Evolutionary conservation across 495 filamentous ascomycete species (phyloP).

Genomic region (Penicillium fimorum): DNA sequence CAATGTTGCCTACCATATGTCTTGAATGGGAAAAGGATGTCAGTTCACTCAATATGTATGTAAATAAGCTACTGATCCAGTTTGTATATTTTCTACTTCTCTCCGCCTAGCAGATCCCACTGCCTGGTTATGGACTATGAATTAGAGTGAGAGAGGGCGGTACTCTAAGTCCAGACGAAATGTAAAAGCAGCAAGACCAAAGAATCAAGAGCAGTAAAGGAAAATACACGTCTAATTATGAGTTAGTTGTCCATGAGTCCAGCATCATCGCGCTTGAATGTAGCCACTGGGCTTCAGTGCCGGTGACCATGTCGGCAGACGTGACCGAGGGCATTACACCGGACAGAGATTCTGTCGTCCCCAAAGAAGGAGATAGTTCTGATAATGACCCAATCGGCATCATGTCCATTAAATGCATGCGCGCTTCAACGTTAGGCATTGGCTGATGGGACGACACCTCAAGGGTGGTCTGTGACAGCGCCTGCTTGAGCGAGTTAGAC

Average conservation of each 20-base stretch:
- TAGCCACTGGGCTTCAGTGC: neutral
- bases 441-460: neutral
- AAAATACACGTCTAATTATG: neutral
- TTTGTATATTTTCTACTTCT: neutral
- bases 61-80: neutral
- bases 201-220: neutral
- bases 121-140: neutral
- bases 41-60: no score
- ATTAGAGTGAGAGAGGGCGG: neutral
- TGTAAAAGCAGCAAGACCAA: neutral
- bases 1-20: no score
- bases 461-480: neutral
- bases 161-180: neutral
- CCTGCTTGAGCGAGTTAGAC: neutral
- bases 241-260: neutral
- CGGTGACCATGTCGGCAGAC: neutral
- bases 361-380: neutral
- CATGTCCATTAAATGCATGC: neutral
- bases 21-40: no score
- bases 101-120: neutral
- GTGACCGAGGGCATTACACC: neutral
- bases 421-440: neutral
- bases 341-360: neutral
- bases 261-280: neutral
- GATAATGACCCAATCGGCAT: neutral